These are phyloP conservation scores for Fusarium musae DNA, from an alignment of 2,329 filamentous ascomycete genomes.

Conservation along the genomic window DNA sequence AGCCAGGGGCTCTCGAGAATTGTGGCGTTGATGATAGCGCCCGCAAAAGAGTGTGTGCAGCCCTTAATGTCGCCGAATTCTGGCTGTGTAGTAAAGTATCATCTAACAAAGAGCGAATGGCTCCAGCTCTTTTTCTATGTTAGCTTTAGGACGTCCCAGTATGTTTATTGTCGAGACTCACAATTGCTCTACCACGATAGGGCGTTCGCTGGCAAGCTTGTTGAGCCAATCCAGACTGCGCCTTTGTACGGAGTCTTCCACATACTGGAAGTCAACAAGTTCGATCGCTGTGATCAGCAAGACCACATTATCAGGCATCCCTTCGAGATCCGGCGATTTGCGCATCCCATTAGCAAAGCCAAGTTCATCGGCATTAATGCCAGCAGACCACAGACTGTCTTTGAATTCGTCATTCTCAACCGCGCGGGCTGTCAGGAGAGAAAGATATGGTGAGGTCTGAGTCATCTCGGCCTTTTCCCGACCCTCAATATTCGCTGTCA, in stretches of 20 bases:
- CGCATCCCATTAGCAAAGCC: conserved; percentile 38
- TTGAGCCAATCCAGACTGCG: conserved; percentile 70
- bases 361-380: conserved; percentile 58
- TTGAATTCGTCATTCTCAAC: conserved; percentile 68
- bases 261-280: conserved; percentile 72
- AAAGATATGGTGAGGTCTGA: conserved; percentile 66
- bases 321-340: conserved; percentile 49
- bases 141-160: not conserved
- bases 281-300: conserved; percentile 72
- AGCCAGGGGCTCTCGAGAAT: conserved; percentile 61
- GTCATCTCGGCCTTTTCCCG: conserved; percentile 28
- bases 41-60: conserved; percentile 69
- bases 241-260: conserved; percentile 71
- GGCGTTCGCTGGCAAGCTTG: conserved; percentile 63
- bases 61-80: conserved; percentile 67
- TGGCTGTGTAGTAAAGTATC: conserved; percentile 72
- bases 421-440: conserved; percentile 67
- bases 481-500: conserved; percentile 42
- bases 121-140: conserved; percentile 58
- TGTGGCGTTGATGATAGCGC: conserved; percentile 66
- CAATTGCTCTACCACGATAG: conserved; percentile 68
- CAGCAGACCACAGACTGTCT: conserved; percentile 70
- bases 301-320: conserved; percentile 69
- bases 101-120: conserved; percentile 68
- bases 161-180: conserved; percentile 52